Base-by-base conservation (phyloP, 2,329 filamentous ascomycete genomes). In the Fusarium guadeloupense region DNA sequence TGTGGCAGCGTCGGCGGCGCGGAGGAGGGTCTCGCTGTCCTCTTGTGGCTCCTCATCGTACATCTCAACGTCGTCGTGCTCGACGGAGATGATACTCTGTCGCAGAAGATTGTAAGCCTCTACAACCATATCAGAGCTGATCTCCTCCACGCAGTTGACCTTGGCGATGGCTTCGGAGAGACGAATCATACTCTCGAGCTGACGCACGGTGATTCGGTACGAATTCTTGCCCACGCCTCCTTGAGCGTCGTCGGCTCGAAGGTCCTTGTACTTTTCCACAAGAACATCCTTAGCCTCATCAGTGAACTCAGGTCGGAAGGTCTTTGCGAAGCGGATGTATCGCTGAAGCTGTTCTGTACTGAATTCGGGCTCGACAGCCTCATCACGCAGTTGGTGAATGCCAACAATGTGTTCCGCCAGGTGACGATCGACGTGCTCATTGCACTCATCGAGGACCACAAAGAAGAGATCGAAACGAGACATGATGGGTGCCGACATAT, bases 401-500 rank as follows among this genome's bases (percentile, higher is more conserved):
- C 88, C 88, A 59, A 99, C 94, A 71, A 99, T 99, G 76, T 99
- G 95, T 71, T 94, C 86, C 3, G 95, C 95, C 5, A 99, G 83
- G 72, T 96, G 92, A 52, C 93, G 89, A 74, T 99, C 95, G 28
- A 96, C 88, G 33, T 85, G 80, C 78, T 98, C 94, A 72, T 97
- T 96, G 75, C 94, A 98, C 71, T 99, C 95, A 74, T 99, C 95
- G 1, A 98, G 85, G 21, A 99, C 90, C 47, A 99, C 93, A 73
- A 99, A 99, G 84, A 99, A 99, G 9, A 99, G 83, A 80, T 99
- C 95, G 77, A 99, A 99, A 82, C 95, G 91, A 47, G 92, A 97
- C 95, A 99, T 99, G 80, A 99, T 99, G 54, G 95, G 95, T 2
- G 95, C 95, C 21, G 90, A 94, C 91, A 99, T 97, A 80, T 98